Base-by-base conservation (phyloP, 2,329 filamentous ascomycete genomes). In the Verticillium nonalfalfae region DNA sequence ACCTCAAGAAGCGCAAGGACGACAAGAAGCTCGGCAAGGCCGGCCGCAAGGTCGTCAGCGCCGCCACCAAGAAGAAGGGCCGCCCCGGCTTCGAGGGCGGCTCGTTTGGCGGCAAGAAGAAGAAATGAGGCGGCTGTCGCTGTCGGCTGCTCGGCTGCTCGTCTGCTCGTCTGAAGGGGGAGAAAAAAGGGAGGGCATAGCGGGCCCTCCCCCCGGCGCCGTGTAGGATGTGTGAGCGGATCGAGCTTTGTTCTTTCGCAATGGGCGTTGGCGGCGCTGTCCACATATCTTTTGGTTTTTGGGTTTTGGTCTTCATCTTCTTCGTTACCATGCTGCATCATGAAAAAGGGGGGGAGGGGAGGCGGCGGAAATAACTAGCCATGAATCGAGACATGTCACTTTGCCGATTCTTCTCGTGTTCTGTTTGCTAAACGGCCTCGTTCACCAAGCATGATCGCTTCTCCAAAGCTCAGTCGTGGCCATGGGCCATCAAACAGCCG, bases 1-100 rank as follows among this genome's bases (percentile, higher is more conserved):
- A 94, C 73, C 78, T 94, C 65, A 81, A 81, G 69, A 89, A 90
- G 76, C 82, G 90, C 66, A 84, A 84, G 67, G 91, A 95, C 58
- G 89, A 90, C 66, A 93, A 93, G 78, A 64, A 79, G 60, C 70
- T 79, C 59, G 84, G 85, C 60, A 82, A 81, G 66, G 82, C 81
- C 60, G 83, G 81, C 38, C 87, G 85, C 74, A 85, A 85, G 78
- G 73, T 62, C 52, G 70, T 66, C 21, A 67, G 65, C n/a, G 68
- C 69, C 9, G 63, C 59, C n/a, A 63, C 56, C 45, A 73, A 69
- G 59, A 76, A 78, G 71, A 75, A 77, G 66, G 75, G 78, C 64
- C 36, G 35, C 21, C 85, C 89, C 13, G 88, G 88, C 2, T 91
- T 91, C 65, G 89, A 91, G 72, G 78, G 78, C 1, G 89, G 89